Conservation (phyloP, 768 basidiomycete genomes). For the Pleurotus platypus region DNA sequence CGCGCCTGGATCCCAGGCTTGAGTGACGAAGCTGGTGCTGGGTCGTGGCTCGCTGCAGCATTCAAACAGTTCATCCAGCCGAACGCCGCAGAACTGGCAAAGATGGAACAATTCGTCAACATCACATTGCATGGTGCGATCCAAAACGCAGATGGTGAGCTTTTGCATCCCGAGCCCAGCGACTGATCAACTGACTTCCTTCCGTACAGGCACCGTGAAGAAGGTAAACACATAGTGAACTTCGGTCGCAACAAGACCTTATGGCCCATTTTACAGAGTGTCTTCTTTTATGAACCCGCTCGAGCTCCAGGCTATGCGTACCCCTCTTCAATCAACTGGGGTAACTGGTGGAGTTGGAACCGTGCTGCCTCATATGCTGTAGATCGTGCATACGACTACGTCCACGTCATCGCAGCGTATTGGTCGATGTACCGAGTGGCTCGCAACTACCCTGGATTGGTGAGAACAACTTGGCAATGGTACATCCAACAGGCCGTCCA, state of each 20-base stretch:
- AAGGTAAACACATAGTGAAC: conserved; percentile 28
- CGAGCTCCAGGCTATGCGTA: conserved; percentile 44
- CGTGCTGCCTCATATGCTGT: conserved; percentile 41
- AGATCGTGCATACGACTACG: conserved; percentile 52
- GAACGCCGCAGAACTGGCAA: conserved; percentile 47
- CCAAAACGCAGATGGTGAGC: conserved; percentile 44
- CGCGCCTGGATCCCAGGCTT: conserved; percentile 59
- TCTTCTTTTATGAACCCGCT: conserved; percentile 49
- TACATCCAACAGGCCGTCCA: conserved; percentile 52
- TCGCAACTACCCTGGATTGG: conserved; percentile 50
- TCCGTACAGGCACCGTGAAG: conserved; percentile 41
- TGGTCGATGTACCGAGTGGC: conserved; percentile 58
- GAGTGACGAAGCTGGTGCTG: conserved; percentile 59
- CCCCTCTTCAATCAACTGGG: conserved; percentile 44
- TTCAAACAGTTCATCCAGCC: conserved; percentile 58
- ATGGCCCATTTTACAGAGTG: conserved; percentile 26
- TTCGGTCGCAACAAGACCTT: neutral
- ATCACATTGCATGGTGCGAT: conserved; percentile 45
- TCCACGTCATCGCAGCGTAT: conserved; percentile 46
- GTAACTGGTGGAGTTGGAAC: conserved; percentile 59
- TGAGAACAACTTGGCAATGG: conserved; percentile 50
- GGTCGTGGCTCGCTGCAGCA: conserved; percentile 51
- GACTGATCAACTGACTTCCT: too few species aligned
- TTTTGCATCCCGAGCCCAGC: neutral
- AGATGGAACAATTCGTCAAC: conserved; percentile 47